Evolutionary conservation across 306 rosid species (phyloP).

Genomic region (Prinsepia uniflora): DNA sequence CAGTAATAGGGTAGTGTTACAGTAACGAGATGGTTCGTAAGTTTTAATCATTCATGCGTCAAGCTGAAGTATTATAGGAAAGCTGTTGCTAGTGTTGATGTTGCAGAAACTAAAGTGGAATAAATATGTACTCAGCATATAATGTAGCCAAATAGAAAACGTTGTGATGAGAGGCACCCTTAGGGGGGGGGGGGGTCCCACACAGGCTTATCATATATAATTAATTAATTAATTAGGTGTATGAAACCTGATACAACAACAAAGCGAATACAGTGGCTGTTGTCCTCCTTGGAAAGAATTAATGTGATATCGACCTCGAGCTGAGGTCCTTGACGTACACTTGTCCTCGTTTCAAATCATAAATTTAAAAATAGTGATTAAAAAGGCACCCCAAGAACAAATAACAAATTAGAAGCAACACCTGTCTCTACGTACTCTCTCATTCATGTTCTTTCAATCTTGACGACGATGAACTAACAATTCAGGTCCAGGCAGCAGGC

Average conservation of each 20-base stretch:
- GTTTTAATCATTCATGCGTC: too few species aligned
- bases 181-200: slow-evolving; percentile 7
- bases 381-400: not conserved
- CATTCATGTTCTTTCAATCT: too few species aligned
- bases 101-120: too few species aligned
- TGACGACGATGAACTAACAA: too few species aligned
- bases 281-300: not conserved
- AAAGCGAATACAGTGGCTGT: not conserved
- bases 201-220: not conserved
- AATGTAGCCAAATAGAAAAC: too few species aligned
- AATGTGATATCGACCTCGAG: not conserved
- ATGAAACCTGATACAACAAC: not conserved
- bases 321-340: not conserved
- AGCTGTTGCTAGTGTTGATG: too few species aligned
- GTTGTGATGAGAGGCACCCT: slow-evolving; percentile 2
- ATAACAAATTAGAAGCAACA: not conserved
- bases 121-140: not conserved
- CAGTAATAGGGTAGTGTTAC: too few species aligned
- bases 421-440: not conserved
- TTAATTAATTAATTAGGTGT: not conserved
- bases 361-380: not conserved
- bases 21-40: too few species aligned
- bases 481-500: too few species aligned
- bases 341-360: not conserved
- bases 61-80: too few species aligned